A percentile compares a stretch with the other conserved stretches of the same genome.
These are phyloP conservation scores for Fraxinus angustifolia DNA, from an alignment of 305 asterid species.

Conservation along the genomic window DNA sequence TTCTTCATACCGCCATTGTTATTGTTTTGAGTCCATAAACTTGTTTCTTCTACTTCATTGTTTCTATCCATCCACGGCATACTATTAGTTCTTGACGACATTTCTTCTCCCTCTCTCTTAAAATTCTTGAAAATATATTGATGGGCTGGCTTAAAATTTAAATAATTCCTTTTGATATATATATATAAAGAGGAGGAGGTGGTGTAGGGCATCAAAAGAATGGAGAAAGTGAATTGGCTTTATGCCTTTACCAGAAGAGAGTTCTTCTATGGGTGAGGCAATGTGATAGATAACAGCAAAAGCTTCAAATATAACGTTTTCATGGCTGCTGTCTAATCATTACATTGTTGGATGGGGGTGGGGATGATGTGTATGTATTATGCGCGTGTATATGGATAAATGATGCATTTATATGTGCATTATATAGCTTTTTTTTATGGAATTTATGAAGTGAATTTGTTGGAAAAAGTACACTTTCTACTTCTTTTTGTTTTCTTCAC, in stretches of 20 bases:
- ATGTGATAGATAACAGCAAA: conserved; percentile 27
- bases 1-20: conserved; percentile 18
- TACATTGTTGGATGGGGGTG: too few species aligned
- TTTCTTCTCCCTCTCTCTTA: background rate
- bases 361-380: too few species aligned
- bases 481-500: conserved; percentile 25
- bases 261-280: conserved; percentile 21
- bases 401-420: background rate
- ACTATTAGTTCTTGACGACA: conserved; percentile 61
- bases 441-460: conserved; percentile 29
- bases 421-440: conserved; percentile 29
- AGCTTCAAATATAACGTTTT: conserved; percentile 32
- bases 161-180: background rate
- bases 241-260: conserved; percentile 34
- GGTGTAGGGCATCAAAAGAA: conserved; percentile 2
- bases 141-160: background rate
- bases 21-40: conserved; percentile 46
- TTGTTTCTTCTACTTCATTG: conserved; percentile 36
- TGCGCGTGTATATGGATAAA: background rate
- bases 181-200: background rate
- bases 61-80: conserved; percentile 67
- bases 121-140: background rate
- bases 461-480: conserved; percentile 20
- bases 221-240: conserved; percentile 36
- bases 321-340: conserved; percentile 17